Evolutionary conservation across 2,329 filamentous ascomycete genomes (phyloP).

Genomic region (Penicillium griseofulvum): DNA sequence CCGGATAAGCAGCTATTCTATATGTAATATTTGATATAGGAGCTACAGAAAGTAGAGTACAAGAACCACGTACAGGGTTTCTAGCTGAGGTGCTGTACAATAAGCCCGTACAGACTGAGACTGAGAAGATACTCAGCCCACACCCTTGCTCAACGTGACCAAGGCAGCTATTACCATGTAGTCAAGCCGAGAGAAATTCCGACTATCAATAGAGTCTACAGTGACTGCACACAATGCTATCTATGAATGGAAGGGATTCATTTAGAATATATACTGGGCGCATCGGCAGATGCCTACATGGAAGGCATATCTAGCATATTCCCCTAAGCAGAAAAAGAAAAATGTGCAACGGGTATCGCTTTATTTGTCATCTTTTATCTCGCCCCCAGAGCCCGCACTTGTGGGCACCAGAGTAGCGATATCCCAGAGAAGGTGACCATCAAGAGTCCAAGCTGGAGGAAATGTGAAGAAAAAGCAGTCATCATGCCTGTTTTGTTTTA

Average conservation of each 20-base stretch:
- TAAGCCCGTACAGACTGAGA: too few species aligned
- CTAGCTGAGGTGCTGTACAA: too few species aligned
- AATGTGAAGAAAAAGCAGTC: not conserved
- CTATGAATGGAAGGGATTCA: not conserved
- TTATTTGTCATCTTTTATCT: not conserved
- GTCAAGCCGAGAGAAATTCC: too few species aligned
- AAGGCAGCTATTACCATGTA: not conserved
- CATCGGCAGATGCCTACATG: not conserved
- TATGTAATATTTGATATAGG: too few species aligned
- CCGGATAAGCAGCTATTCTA: too few species aligned
- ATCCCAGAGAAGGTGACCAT: not conserved
- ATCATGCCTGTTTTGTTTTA: not conserved
- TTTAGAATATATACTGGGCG: constrained; percentile 10
- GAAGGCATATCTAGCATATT: constrained; percentile 1
- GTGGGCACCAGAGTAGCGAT: too few species aligned
- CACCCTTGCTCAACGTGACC: not conserved
- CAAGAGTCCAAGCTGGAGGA: not conserved
- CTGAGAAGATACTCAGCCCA: too few species aligned
- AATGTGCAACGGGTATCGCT: not conserved
- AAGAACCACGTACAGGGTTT: too few species aligned
- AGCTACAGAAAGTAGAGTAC: too few species aligned
- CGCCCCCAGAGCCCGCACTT: not conserved
- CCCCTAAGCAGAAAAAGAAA: not conserved
- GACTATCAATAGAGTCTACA: not conserved
- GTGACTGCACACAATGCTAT: not conserved